Evolutionary conservation across 2,329 filamentous ascomycete species (phyloP).

Genomic region (Claviceps spartinae): DNA sequence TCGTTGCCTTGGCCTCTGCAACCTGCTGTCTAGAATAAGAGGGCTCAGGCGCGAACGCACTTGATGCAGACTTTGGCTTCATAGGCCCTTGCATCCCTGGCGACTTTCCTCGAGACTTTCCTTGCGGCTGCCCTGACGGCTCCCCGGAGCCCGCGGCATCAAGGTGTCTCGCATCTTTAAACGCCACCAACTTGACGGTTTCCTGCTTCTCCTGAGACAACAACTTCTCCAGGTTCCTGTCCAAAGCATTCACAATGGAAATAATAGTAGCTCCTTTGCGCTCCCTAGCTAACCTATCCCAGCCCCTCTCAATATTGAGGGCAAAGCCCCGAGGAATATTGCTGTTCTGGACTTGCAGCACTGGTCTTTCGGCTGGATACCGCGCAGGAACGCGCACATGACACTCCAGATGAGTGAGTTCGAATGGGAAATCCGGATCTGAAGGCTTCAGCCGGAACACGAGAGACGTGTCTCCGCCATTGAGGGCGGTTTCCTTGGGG

Average conservation of each 20-base stretch:
- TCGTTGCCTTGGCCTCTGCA: constrained; percentile 44
- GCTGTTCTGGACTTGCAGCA: constrained; percentile 51
- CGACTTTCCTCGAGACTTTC: constrained; percentile 1
- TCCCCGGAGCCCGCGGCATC: constrained; percentile 11
- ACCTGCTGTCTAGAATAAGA: constrained; percentile 47
- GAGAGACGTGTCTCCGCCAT: constrained; percentile 40
- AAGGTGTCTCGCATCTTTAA: constrained; percentile 41
- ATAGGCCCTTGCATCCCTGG: constrained; percentile 1
- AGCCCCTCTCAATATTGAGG: constrained; percentile 65
- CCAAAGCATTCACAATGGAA: constrained; percentile 53
- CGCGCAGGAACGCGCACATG: constrained; percentile 47
- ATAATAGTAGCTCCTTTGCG: constrained; percentile 46
- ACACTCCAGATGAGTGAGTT: constrained; percentile 55
- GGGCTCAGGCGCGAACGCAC: constrained; percentile 27
- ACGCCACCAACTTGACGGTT: constrained; percentile 54
- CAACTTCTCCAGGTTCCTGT: constrained; percentile 57
- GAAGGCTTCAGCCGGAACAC: constrained; percentile 56
- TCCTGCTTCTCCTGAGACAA: constrained; percentile 57
- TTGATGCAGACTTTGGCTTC: constrained; percentile 7
- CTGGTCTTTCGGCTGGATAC: constrained; percentile 47
- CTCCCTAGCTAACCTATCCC: constrained; percentile 48
- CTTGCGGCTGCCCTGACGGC: background rate
- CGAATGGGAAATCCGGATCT: constrained; percentile 75
- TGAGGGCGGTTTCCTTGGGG: constrained; percentile 28
- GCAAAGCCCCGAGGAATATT: constrained; percentile 59